Evolutionary conservation across 768 basidiomycete genomes (phyloP).

Genomic region (Amanita thiersii): DNA sequence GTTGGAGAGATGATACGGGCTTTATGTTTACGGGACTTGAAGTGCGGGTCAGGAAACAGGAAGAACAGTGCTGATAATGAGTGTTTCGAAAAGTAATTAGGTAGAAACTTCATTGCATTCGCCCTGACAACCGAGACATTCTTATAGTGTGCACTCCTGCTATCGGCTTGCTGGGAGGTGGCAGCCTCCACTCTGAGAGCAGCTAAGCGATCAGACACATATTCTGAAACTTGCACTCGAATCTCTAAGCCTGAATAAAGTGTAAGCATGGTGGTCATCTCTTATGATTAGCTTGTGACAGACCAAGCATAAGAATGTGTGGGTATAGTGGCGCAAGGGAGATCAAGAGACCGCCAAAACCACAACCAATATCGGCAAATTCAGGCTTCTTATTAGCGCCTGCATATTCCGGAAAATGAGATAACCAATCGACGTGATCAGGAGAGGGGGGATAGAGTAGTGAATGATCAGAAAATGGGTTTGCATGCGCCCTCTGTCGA

Average conservation of each 20-base stretch:
- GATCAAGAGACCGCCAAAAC: slow-evolving; percentile 91
- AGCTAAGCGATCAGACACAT: slow-evolving; percentile 88
- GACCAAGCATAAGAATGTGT: slow-evolving; percentile 89
- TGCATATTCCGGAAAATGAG: slow-evolving; percentile 72
- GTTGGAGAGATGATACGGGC: slow-evolving; percentile 97
- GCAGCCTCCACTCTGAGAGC: slow-evolving; percentile 73
- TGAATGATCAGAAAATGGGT: slow-evolving; percentile 82
- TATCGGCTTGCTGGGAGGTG: slow-evolving; percentile 17
- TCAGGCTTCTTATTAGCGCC: slow-evolving; percentile 63
- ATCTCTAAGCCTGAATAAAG: slow-evolving; percentile 82
- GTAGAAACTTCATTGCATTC: slow-evolving; percentile 98
- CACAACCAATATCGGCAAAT: slow-evolving; percentile 96
- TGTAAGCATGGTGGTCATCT: too few species aligned
- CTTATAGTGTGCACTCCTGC: slow-evolving; percentile 43
- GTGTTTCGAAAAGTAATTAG: slow-evolving; percentile 89
- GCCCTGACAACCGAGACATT: slow-evolving; percentile 93
- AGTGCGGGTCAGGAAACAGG: slow-evolving; percentile 98
- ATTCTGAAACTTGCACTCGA: slow-evolving; percentile 91
- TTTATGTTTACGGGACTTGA: slow-evolving; percentile 97
- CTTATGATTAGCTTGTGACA: too few species aligned
- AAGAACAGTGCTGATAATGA: slow-evolving; percentile 94
- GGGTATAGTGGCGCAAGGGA: slow-evolving; percentile 87
- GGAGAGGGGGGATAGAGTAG: slow-evolving; percentile 84
- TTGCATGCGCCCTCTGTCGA: slow-evolving; percentile 76
- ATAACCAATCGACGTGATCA: slow-evolving; percentile 67